Percentiles rank a stretch among this genome's conserved stretches.
Conservation (phyloP, 148 eudicot species). For the Vaccinium darrowii region DNA sequence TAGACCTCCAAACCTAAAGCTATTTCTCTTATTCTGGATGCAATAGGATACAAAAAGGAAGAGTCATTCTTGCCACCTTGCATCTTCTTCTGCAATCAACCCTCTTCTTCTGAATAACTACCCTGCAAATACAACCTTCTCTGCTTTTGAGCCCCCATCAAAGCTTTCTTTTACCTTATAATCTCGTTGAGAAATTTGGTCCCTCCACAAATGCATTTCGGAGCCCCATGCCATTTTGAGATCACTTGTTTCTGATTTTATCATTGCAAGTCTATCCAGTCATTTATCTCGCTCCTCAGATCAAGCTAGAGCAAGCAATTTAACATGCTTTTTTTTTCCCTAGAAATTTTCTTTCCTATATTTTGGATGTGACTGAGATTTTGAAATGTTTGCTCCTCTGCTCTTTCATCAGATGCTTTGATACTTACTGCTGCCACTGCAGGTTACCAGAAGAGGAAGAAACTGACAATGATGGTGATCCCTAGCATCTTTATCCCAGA, state of each 20-base stretch:
- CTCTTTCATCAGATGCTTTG: not conserved
- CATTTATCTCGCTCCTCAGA: not conserved
- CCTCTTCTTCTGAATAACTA: not conserved
- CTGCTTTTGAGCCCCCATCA: not conserved
- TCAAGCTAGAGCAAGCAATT: not conserved
- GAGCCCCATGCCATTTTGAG: not conserved
- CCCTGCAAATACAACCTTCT: not conserved
- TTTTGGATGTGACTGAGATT: not conserved
- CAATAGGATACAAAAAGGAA: not conserved
- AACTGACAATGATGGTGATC: slow-evolving; percentile 90
- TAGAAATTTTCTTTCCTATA: not conserved
- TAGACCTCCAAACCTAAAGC: not conserved
- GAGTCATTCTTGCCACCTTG: not conserved
- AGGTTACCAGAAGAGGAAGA: slow-evolving; percentile 75
- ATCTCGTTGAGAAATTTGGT: not conserved
- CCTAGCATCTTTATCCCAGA: slow-evolving; percentile 98
- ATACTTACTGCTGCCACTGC: slow-evolving; percentile 8
- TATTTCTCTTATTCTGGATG: not conserved
- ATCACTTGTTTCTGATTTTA: not conserved
- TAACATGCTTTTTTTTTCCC: not conserved
- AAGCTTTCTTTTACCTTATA: not conserved
- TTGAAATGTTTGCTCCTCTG: not conserved
- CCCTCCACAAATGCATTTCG: not conserved
- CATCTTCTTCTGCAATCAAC: not conserved
- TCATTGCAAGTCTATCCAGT: not conserved